Conservation (phyloP, 2,329 filamentous ascomycete species). For the Pseudogymnoascus sp. region DNA sequence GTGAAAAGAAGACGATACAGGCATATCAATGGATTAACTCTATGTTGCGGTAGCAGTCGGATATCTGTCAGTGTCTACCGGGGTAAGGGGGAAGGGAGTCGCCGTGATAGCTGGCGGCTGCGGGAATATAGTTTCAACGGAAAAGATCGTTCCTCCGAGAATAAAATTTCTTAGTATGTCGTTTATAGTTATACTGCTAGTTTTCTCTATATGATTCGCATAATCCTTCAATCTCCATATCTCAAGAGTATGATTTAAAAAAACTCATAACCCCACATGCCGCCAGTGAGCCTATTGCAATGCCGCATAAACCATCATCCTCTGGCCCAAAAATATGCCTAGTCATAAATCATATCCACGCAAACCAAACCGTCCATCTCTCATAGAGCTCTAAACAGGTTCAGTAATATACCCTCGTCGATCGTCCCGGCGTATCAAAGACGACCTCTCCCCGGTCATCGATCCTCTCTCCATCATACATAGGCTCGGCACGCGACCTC, state of each 20-base stretch:
- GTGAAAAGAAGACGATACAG: background rate
- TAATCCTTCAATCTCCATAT: background rate
- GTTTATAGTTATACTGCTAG: background rate
- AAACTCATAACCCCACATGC: background rate
- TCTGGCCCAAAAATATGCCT: background rate
- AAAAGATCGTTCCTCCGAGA: background rate
- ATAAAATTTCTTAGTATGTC: background rate
- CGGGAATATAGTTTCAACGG: background rate
- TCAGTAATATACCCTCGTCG: slow-evolving; percentile 3
- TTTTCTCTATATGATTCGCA: background rate
- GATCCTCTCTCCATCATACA: slow-evolving; percentile 52
- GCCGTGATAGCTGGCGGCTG: background rate
- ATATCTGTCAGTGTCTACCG: background rate
- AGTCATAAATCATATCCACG: slow-evolving; percentile 5
- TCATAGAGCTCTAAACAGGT: too few relatives aligned
- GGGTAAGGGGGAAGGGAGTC: background rate
- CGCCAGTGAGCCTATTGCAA: background rate
- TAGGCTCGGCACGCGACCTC: slow-evolving; percentile 16
- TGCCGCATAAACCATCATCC: background rate
- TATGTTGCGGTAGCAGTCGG: background rate
- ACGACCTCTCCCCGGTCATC: slow-evolving; percentile 60
- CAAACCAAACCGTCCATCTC: background rate
- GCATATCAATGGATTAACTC: background rate
- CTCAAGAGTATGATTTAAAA: background rate
- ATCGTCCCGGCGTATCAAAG: slow-evolving; percentile 38